Base-by-base conservation (phyloP, 148 eudicot species). In the Cornus controversa region DNA sequence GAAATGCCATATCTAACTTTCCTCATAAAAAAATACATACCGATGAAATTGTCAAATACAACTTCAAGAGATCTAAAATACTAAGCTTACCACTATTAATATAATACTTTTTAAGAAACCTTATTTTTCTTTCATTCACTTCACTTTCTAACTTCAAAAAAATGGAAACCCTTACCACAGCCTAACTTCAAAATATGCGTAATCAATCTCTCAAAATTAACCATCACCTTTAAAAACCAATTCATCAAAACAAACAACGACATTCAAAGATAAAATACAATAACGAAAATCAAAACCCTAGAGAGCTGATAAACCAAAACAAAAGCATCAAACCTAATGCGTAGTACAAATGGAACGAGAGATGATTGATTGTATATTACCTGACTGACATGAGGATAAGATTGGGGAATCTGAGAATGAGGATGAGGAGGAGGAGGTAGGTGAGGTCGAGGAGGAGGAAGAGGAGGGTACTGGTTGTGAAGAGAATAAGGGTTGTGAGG, bases 311-410 rank as follows among this genome's bases (percentile, higher is more conserved):
- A 40, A 66, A 45, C 45, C 45, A 78, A 79, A 47, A 18, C 53
- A 72, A n/a, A n/a, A 58, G 23, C 25, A 10, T 14, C 15, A 57
- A 69, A 6, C 23, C 23, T 45, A 73, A 73, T 20, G 57, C 27
- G 14, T 10, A 66, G 14, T 0, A 70, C 20, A 66, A 18, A 58
- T 18, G 2, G 31, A 13, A 13, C 13, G 10, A 53, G 11, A 67
- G 6, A 47, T 20, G 40, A 23, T 34, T 15, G 45, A 40, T 6
- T 40, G 10, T 40, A 40, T 40, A 40, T 40, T 14, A 85, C 89
- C 89, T 85, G 90, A 79, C 66, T 82, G 72, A 69, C 77, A 69
- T 79, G 84, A 76, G 82, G 72, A 50, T 86, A 83, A 69, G 89
- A 28, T 18, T 74, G 82, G 42, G 80, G 73, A 24, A 74, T 42